Base-by-base conservation (phyloP, 805 yeast genomes). In the Cyberlindnera maclurae region DNA sequence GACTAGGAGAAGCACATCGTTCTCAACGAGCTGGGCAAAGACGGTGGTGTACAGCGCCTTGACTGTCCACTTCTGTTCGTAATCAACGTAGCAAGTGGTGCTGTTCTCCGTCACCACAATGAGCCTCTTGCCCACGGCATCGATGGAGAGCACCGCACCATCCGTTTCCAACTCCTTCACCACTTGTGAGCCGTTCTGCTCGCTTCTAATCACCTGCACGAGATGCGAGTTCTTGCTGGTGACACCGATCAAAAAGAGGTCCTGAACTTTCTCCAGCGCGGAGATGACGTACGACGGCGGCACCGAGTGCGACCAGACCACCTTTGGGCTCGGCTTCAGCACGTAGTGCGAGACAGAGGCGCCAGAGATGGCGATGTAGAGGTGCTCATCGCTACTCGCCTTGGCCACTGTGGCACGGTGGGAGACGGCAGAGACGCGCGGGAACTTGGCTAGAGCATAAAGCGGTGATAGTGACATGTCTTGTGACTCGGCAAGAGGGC, bases 271-370 rank as follows among this genome's bases (percentile, higher is more conserved):
- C 15, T 46, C 49, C 11, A 53, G 38, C n/a, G 42, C 31, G 32
- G 65, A 64, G 27, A 72, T 62, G 3, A 57, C 36, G 27, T 64
- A 62, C 3, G 63, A 50, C 11, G 77, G 77, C 6, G 72, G 64
- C 26, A 73, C 60, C 15, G 77, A 70, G 47, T 65, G 64, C 4
- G 76, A 68, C 79, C 78, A 73, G 31, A 67, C 55, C 33, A 73
- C 58, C 48, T 69, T 70, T 9, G 79, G 79, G 28, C 73, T 64
- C 30, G 79, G 79, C 39, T 62, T 68, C 37, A 72, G 58, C 16
- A 70, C 59, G 49, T 70, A 71, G 26, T 50, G 50, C 5, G 56
- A 50, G 31, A 54, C 45, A 12, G 58, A 50, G 5, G 57, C 50
- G 15, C 59, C 58, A 17, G 57, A 52, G 16, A 54, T 49, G 37